Evolutionary conservation across 2,329 filamentous ascomycete species (phyloP), one percentile per base, ranked within the genome.

Genomic region (Neofusicoccum ribis): DNA sequence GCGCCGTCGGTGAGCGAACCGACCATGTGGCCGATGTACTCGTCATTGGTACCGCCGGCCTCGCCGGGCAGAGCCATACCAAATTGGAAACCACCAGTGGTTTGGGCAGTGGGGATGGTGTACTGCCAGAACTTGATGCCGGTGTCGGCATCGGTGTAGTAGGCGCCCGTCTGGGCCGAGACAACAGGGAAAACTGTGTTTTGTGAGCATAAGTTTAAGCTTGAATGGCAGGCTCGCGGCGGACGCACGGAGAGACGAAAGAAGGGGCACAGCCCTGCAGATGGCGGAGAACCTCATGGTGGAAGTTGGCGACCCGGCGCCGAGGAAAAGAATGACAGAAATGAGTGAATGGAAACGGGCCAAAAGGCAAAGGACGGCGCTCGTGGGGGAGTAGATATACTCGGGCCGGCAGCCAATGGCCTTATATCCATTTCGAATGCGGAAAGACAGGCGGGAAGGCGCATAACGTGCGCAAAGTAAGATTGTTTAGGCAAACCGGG

Each of bases 1-100:
- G 75, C 72, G 27, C 69, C 68, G 7, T 69, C 49, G 41, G 69
- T 67, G 44, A 72, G 67, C 4, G 75, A 71, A 54, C 75, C 75
- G 69, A 72, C 70, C 72, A 78, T 69, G 66, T 75, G 75, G 54
- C 76, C 76, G 68, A 78, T 76, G 66, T 78, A 78, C 52, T 77
- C 75, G 63, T 51, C 54, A 15, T 52, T 60, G n/a, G 23, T 60
- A 3, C 37, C 47, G 36, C 46, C 34, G 15, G 51, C 50, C 52
- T 65, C 39, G 44, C 41, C 47, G 12, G 76, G 76, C 14, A 78
- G 63, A 31, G 73, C 76, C 65, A 71, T 74, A 64, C 75, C 76
- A 69, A 71, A 77, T 56, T 78, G 69, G 12, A 74, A 73, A 20
- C 75, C 75, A 66, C 75, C 75, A 23, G 67, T 58, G 17, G 75